Base-by-base conservation (phyloP, 768 basidiomycete species). In the Suillus discolor region DNA sequence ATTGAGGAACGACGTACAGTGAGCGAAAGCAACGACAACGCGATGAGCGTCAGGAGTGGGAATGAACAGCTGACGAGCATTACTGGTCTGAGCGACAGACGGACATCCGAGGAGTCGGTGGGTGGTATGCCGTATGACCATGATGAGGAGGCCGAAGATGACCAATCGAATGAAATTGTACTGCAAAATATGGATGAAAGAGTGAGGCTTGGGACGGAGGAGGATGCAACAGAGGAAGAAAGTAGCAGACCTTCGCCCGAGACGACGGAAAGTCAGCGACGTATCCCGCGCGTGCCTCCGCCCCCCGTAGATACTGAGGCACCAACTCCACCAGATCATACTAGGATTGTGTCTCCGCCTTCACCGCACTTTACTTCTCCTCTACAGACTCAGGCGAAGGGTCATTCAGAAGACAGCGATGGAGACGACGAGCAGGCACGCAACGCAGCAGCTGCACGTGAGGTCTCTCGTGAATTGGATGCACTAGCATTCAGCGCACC, bases 361-460 rank as follows among this genome's bases (percentile, higher is more conserved):
- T 55, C 61, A 16, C 60, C 59, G 36, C 41, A 66, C 57, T n/a
- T 49, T 25, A 62, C 54, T 7, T 61, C 69, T 9, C 62, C 51
- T 23, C 67, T 62, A 20, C 69, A 66, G 25, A 62, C 65, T 7
- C 57, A 60, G 15, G 44, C 57, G 49, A 61, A 53, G 28, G 39
- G 53, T 13, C 59, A 53, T 57, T 41, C n/a, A 25, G 66, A 68
- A 23, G 70, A 70, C 23, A 16, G 28, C 8, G 65, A 49, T 0
- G 71, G 83, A 39, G 80, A 83, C 9, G 84, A 88, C 13, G 88
- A 89, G 68, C 78, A 74, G 4, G 80, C 79, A n/a, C 80, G 85
- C 36, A 86, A 89, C 68, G 86, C 85, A 1, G 91, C 90, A 20
- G 90, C 88, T 34, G 89, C 89, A 6, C 82, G 86, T 20, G 90